phyloP scores from a whole-genome alignment of 2,329 filamentous ascomycete species.

The Paecilomyces sp. region DNA sequence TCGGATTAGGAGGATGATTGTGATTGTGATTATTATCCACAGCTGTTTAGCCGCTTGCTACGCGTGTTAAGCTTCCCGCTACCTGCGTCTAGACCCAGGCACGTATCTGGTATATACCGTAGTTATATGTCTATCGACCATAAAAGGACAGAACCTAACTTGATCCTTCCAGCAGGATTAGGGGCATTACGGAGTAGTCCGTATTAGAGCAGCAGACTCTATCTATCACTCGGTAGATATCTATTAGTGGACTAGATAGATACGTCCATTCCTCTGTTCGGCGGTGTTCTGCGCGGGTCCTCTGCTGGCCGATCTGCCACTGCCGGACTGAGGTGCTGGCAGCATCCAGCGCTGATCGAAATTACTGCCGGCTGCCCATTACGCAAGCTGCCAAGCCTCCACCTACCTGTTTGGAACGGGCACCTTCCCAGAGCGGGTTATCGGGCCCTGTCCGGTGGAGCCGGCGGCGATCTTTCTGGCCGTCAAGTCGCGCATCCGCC shows the following conservation, averaged over 20 bases:
- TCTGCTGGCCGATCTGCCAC: neutral
- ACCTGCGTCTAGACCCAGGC: too few species aligned
- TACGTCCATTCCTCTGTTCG: neutral
- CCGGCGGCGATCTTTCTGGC: constrained; percentile 26
- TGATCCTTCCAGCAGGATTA: too few species aligned
- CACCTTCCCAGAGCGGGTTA: constrained; percentile 23
- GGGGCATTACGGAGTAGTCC: too few species aligned
- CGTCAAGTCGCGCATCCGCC: constrained; percentile 17
- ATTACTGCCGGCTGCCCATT: constrained; percentile 21
- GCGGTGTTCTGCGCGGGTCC: too few species aligned
- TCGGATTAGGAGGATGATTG: too few species aligned
- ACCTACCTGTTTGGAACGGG: constrained; percentile 20
- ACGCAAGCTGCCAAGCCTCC: constrained; percentile 31
- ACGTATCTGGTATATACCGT: too few species aligned
- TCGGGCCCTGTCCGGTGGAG: constrained; percentile 30
- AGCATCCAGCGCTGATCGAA: constrained; percentile 23
- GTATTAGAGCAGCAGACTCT: neutral
- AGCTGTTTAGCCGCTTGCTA: too few species aligned
- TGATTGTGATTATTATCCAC: too few species aligned
- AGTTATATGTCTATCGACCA: too few species aligned
- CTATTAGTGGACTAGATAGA: too few species aligned
- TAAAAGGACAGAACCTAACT: too few species aligned
- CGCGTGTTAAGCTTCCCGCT: too few species aligned
- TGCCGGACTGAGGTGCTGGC: neutral
- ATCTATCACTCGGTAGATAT: neutral